phyloP scores from a whole-genome alignment of 495 filamentous ascomycete species.

The Darksidea phi region DNA sequence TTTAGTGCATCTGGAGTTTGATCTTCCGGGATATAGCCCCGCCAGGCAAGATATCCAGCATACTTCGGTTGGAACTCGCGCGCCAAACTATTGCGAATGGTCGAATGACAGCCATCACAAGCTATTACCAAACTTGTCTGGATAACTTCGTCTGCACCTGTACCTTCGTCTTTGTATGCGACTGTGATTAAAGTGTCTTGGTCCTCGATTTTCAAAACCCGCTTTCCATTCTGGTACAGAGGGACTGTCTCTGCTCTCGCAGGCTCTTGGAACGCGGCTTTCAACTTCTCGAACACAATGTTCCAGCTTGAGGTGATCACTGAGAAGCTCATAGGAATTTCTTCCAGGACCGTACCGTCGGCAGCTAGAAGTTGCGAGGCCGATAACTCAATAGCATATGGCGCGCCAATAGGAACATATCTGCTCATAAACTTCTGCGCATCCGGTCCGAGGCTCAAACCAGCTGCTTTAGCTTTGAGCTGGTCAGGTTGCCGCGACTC shows the following conservation, averaged over 20 bases:
- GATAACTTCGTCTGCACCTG: slow-evolving; percentile 10
- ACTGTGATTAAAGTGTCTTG: background rate
- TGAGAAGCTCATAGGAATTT: background rate
- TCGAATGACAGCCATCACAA: slow-evolving; percentile 57
- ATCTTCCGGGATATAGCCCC: slow-evolving; percentile 48
- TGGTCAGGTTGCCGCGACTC: slow-evolving; percentile 21
- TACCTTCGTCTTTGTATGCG: background rate
- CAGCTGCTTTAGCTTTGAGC: slow-evolving; percentile 7
- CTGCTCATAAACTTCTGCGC: background rate
- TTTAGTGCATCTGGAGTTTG: background rate
- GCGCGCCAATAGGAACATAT: background rate
- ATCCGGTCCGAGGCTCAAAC: slow-evolving; percentile 3
- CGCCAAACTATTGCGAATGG: slow-evolving; percentile 49
- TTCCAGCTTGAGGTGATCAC: background rate
- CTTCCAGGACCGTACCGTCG: background rate
- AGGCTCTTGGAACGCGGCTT: background rate
- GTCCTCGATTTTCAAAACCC: background rate
- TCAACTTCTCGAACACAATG: slow-evolving; percentile 6
- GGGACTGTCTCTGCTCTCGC: background rate
- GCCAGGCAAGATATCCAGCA: slow-evolving; percentile 55
- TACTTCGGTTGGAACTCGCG: slow-evolving; percentile 51
- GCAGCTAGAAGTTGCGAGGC: background rate
- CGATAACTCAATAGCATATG: background rate
- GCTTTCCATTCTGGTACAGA: slow-evolving; percentile 1
- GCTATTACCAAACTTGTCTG: slow-evolving; percentile 53